These are phyloP conservation scores for Petunia hybrid DNA, from an alignment of 305 asterid genomes.

Conservation along the genomic window DNA sequence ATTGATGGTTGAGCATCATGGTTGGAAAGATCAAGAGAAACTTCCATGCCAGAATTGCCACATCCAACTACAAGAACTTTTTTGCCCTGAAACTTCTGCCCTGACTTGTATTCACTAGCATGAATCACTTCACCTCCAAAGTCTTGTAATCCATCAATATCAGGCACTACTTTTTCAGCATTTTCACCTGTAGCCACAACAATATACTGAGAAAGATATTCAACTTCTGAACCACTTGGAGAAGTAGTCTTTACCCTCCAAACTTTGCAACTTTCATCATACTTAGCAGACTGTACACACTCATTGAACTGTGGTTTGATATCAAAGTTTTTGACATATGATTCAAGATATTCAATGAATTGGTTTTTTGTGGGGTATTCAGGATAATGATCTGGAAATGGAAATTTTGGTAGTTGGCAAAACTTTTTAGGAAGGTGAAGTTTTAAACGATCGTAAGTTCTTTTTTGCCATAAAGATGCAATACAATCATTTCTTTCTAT, in stretches of 20 bases:
- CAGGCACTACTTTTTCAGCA: conserved; percentile 62
- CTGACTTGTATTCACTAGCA: conserved; percentile 67
- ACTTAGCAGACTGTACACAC: conserved; percentile 58
- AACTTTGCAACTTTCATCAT: conserved; percentile 55
- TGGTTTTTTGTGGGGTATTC: conserved; percentile 58
- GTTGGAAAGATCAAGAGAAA: conserved; percentile 68
- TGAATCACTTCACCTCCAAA: conserved; percentile 68
- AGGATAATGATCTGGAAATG: conserved; percentile 65
- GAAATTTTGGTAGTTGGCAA: conserved; percentile 60
- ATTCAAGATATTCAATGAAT: conserved; percentile 59
- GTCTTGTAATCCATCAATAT: conserved; percentile 58
- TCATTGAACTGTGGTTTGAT: conserved; percentile 62
- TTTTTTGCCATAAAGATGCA: conserved; percentile 66
- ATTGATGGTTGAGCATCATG: conserved; percentile 63
- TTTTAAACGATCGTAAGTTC: conserved; percentile 62
- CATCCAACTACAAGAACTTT: conserved; percentile 69
- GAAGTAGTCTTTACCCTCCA: conserved; percentile 55
- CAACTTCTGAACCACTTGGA: conserved; percentile 44
- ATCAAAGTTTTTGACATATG: conserved; percentile 50
- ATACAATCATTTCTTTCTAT: conserved; percentile 64
- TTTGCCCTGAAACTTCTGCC: conserved; percentile 54
- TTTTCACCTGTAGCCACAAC: conserved; percentile 78
- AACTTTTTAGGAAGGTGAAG: conserved; percentile 70
- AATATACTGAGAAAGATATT: conserved; percentile 64
- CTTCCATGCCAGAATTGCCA: conserved; percentile 79